Conservation (phyloP, 495 filamentous ascomycete species). For the Amphirosellinia nigrospora region DNA sequence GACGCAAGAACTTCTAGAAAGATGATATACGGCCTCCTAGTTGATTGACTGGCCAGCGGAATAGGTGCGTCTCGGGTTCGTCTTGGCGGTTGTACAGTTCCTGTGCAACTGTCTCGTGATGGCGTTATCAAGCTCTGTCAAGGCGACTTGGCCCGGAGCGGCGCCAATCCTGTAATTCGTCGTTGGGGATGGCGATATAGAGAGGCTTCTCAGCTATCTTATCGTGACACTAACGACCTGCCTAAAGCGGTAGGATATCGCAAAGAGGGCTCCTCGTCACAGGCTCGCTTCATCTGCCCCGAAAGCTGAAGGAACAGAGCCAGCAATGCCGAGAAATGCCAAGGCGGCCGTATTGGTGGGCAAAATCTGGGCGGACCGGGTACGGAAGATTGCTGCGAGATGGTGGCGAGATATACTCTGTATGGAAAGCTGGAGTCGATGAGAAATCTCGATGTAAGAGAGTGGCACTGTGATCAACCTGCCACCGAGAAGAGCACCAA, state of each 20-base stretch:
- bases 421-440: neutral
- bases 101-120: conserved; percentile 11
- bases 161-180: conserved; percentile 13
- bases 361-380: conserved; percentile 4
- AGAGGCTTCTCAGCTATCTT: conserved; percentile 6
- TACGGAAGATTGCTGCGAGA: neutral
- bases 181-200: neutral
- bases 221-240: conserved; percentile 15
- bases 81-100: conserved; percentile 3
- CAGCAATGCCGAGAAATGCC: conserved; percentile 17
- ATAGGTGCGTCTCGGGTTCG: neutral
- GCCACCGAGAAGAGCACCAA: neutral
- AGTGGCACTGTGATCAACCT: neutral
- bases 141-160: conserved; percentile 7
- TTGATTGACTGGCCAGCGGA: neutral
- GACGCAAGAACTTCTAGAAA: conserved; percentile 23
- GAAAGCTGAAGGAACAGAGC: conserved; percentile 16
- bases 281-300: conserved; percentile 14
- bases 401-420: neutral
- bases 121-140: conserved; percentile 24
- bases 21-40: neutral
- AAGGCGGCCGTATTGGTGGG: conserved; percentile 17
- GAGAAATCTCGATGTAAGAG: neutral
- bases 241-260: conserved; percentile 20
- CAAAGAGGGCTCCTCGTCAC: neutral